A percentile compares a stretch with the other conserved stretches of the same genome.
Conservation (phyloP, 495 filamentous ascomycete genomes). For the Platismatia glauca region DNA sequence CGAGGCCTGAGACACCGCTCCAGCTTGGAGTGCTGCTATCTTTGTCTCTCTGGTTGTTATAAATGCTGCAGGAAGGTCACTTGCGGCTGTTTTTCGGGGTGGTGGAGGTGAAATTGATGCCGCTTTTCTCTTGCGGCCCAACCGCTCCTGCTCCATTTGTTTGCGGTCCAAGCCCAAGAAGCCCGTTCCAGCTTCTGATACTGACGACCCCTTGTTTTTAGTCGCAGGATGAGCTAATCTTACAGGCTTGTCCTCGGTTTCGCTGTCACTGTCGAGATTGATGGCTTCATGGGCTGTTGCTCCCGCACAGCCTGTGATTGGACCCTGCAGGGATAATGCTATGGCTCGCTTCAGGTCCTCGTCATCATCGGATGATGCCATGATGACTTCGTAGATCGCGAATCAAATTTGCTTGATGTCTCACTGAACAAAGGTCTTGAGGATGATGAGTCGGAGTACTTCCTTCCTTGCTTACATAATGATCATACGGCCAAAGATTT, state of each 20-base stretch:
- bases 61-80: neutral
- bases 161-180: slow-evolving; percentile 58
- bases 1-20: neutral
- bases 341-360: slow-evolving; percentile 45
- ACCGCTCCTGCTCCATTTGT: slow-evolving; percentile 78
- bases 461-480: neutral
- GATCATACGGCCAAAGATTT: neutral
- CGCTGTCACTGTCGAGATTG: slow-evolving; percentile 26
- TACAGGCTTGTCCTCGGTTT: slow-evolving; percentile 10
- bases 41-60: neutral
- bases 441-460: neutral
- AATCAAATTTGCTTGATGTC: neutral
- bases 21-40: neutral
- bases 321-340: slow-evolving; percentile 40
- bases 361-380: slow-evolving; percentile 27
- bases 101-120: slow-evolving; percentile 34
- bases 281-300: slow-evolving; percentile 18
- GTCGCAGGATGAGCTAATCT: neutral
- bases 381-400: neutral
- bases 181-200: slow-evolving; percentile 20
- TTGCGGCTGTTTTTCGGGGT: neutral
- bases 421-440: neutral
- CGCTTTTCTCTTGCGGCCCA: slow-evolving; percentile 62
- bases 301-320: neutral
- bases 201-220: neutral